phyloP scores from a whole-genome alignment of 805 yeast species.

The Kodamaea hsintzibuensis region DNA sequence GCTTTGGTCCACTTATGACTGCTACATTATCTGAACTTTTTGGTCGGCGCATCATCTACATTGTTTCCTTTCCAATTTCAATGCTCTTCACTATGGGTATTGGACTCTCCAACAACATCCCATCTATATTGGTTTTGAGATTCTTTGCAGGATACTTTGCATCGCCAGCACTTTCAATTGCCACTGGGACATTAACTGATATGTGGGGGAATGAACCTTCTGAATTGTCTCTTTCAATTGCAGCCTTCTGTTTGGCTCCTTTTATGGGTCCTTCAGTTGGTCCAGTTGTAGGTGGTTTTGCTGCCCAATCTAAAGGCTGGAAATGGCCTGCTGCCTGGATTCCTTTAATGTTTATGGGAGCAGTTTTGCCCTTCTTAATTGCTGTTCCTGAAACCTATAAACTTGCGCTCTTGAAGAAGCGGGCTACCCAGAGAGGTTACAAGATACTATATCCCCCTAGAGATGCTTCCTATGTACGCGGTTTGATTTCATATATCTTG shows the following conservation, averaged over 20 bases:
- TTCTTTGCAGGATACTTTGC: slow-evolving; percentile 76
- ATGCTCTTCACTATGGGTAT: slow-evolving; percentile 76
- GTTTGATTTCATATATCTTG: slow-evolving; percentile 51
- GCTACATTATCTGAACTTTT: slow-evolving; percentile 73
- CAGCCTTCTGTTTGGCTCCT: slow-evolving; percentile 73
- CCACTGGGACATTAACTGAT: slow-evolving; percentile 82
- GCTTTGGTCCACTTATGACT: slow-evolving; percentile 67
- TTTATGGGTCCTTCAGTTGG: slow-evolving; percentile 80
- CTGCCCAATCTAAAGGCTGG: slow-evolving; percentile 65
- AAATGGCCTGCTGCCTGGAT: slow-evolving; percentile 71
- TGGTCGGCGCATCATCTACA: slow-evolving; percentile 66
- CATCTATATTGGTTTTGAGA: slow-evolving; percentile 63
- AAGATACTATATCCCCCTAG: slow-evolving; percentile 40
- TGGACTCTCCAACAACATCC: slow-evolving; percentile 62
- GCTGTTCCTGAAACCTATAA: slow-evolving; percentile 74
- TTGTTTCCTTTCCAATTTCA: slow-evolving; percentile 59
- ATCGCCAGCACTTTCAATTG: slow-evolving; percentile 80
- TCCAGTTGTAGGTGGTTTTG: slow-evolving; percentile 74
- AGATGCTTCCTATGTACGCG: slow-evolving; percentile 39
- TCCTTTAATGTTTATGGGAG: slow-evolving; percentile 65
- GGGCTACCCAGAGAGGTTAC: slow-evolving; percentile 63
- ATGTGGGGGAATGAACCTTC: slow-evolving; percentile 58
- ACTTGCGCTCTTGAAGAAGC: slow-evolving; percentile 56
- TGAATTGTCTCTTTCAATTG: slow-evolving; percentile 69
- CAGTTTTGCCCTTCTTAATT: slow-evolving; percentile 50